phyloP scores from a whole-genome alignment of 1,139 yeast species.

The Yamadazyma diospyri region DNA sequence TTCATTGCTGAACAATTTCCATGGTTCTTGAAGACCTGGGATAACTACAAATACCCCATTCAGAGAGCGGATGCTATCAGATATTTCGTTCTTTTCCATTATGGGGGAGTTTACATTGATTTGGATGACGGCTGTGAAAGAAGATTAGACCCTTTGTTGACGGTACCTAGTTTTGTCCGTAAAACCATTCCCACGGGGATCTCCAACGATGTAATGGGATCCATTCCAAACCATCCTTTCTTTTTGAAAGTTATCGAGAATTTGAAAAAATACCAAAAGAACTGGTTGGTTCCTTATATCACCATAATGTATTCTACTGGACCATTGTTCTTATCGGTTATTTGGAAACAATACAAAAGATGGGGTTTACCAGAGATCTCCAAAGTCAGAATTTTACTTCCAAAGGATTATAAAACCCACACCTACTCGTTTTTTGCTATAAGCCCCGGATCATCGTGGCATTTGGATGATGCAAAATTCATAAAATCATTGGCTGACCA shows the following conservation, averaged over 20 bases:
- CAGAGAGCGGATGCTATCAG: slow-evolving; percentile 92
- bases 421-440: slow-evolving; percentile 64
- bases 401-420: slow-evolving; percentile 63
- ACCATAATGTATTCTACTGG: slow-evolving; percentile 96
- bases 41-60: slow-evolving; percentile 73
- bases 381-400: slow-evolving; percentile 64
- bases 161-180: slow-evolving; percentile 82
- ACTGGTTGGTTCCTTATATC: slow-evolving; percentile 81
- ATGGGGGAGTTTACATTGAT: slow-evolving; percentile 89
- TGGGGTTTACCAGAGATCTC: slow-evolving; percentile 68
- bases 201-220: slow-evolving; percentile 90
- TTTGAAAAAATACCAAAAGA: slow-evolving; percentile 58
- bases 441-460: slow-evolving; percentile 86
- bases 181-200: slow-evolving; percentile 90
- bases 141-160: slow-evolving; percentile 71
- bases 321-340: slow-evolving; percentile 78
- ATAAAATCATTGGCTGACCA: slow-evolving; percentile 70
- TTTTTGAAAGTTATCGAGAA: slow-evolving; percentile 67
- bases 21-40: slow-evolving; percentile 83
- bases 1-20: slow-evolving; percentile 77
- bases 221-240: slow-evolving; percentile 84
- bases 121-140: slow-evolving; percentile 85
- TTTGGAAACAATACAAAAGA: slow-evolving; percentile 84
- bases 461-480: slow-evolving; percentile 76
- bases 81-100: slow-evolving; percentile 76